phyloP scores from a whole-genome alignment of 2,329 filamentous ascomycete genomes.

The Cytospora piceae region DNA sequence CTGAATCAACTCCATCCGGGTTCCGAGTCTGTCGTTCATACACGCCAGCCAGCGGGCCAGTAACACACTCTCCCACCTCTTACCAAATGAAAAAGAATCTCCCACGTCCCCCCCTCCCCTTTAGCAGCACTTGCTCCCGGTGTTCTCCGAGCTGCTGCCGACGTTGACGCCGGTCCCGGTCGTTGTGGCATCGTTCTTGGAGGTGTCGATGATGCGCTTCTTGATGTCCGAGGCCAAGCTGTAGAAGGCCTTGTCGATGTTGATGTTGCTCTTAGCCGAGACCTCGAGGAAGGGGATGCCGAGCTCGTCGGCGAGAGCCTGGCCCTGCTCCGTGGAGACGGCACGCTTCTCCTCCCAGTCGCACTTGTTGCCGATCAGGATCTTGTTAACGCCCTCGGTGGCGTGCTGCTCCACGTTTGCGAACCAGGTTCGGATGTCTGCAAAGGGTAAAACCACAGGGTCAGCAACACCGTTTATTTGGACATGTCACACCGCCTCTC shows the following conservation, averaged over 20 bases:
- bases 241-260: slow-evolving; percentile 99
- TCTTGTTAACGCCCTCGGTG: slow-evolving; percentile 99
- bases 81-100: too few species aligned
- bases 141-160: slow-evolving; percentile 61
- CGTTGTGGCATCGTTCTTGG: slow-evolving; percentile 71
- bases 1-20: background rate
- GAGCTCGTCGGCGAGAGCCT: slow-evolving; percentile 91
- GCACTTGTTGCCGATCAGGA: slow-evolving; percentile 99
- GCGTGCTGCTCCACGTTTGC: slow-evolving; percentile 98
- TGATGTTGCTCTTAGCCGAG: slow-evolving; percentile 98
- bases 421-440: slow-evolving; percentile 99
- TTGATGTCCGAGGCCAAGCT: slow-evolving; percentile 95
- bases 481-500: slow-evolving; percentile 20
- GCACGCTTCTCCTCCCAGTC: slow-evolving; percentile 99
- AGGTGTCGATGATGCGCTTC: slow-evolving; percentile 93
- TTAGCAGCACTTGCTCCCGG: slow-evolving; percentile 78
- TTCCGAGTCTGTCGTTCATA: background rate
- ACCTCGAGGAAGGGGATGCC: slow-evolving; percentile 98
- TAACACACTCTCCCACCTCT: background rate
- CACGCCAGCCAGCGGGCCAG: background rate
- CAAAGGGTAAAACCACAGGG: slow-evolving; percentile 3
- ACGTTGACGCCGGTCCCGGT: slow-evolving; percentile 68
- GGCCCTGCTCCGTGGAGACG: slow-evolving; percentile 89
- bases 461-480: background rate
- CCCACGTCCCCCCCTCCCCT: slow-evolving; percentile 16